Evolutionary conservation across 2,329 filamentous ascomycete species (phyloP), one percentile per base, ranked within the genome.

Genomic region (Harringtonia lauricola): DNA sequence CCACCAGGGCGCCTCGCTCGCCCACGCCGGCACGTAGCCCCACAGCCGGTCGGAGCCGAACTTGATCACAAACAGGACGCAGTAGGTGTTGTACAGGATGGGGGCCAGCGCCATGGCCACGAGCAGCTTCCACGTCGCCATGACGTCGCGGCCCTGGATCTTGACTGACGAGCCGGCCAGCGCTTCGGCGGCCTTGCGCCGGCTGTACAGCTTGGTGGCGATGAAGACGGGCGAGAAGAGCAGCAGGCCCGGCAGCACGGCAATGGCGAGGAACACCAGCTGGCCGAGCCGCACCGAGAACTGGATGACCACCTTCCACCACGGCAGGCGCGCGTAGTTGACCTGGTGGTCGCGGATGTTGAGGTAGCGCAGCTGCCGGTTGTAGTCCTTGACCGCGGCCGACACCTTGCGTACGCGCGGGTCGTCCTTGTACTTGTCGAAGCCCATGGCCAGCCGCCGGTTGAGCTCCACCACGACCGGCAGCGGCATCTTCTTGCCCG

Each of bases 401-500:
- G 83, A 83, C 36, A 95, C 68, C 21, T 78, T 70, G 35, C 85
- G 70, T 52, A 96, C 88, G 38, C 89, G 80, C 45, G 82, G 82
- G 55, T 96, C 88, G 49, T 94, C 81, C 66, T 95, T 94, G 71
- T 90, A 95, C 44, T 84, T 81, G 43, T 85, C 86, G 58, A 95
- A 98, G 22, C 90, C 90, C 61, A 90, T 83, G 45, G 94, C 84
- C 7, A 98, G 74, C 30, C 90, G 81, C 41, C 90, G 77, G 64
- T 96, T 96, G 41, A 98, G 76, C 65, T 98, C 92, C 28, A 96
- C 86, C 10, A 96, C 86, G 57, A 90, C 84, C 1, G 90, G 87
- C 19, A 96, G 72, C 8, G 90, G 90, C 31, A 96, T 72, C 62
- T 94, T 95, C 67, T 90, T 95, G 54, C 88, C 87, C 40, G 87